Evolutionary conservation across 192 early-diverging fungal species (phyloP).

Genomic region (Thamnidium elegans): DNA sequence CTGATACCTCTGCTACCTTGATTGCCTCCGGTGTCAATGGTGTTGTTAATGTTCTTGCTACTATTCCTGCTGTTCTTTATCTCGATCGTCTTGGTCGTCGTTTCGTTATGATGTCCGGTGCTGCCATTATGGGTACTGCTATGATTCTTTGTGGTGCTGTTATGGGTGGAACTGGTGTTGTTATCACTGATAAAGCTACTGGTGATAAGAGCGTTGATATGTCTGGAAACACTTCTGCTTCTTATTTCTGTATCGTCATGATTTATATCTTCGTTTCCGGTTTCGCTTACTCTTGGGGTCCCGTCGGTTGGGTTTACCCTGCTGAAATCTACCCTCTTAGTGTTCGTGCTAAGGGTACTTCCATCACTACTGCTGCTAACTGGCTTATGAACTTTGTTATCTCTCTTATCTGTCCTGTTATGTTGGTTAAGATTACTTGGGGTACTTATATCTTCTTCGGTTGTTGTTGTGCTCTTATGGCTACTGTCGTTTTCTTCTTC

Average conservation of each 20-base stretch:
- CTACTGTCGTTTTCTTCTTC: constrained; percentile 59
- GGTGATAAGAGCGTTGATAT: constrained; percentile 18
- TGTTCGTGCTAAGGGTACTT: constrained; percentile 81
- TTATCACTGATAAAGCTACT: constrained; percentile 11
- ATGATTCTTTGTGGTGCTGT: constrained; percentile 26
- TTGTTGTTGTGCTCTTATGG: constrained; percentile 50
- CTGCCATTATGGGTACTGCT: constrained; percentile 55
- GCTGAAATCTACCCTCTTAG: constrained; percentile 88
- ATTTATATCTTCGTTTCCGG: constrained; percentile 50
- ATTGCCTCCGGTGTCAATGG: constrained; percentile 38
- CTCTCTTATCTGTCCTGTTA: constrained; percentile 65
- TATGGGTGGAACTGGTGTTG: constrained; percentile 42
- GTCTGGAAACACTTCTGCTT: constrained; percentile 9
- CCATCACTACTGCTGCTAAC: constrained; percentile 79
- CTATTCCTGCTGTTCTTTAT: constrained; percentile 79
- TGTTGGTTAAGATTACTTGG: constrained; percentile 62
- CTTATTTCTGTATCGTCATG: constrained; percentile 44
- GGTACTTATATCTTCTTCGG: constrained; percentile 70
- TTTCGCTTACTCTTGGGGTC: constrained; percentile 89
- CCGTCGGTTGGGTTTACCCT: constrained; percentile 88
- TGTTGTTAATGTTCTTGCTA: constrained; percentile 74
- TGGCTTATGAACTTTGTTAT: constrained; percentile 83
- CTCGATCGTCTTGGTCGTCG: constrained; percentile 80
- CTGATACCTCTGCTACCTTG: constrained; percentile 15
- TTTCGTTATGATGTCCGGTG: constrained; percentile 69